phyloP scores from a whole-genome alignment of 1,139 yeast genomes.

The Diutina scorzettiae region DNA sequence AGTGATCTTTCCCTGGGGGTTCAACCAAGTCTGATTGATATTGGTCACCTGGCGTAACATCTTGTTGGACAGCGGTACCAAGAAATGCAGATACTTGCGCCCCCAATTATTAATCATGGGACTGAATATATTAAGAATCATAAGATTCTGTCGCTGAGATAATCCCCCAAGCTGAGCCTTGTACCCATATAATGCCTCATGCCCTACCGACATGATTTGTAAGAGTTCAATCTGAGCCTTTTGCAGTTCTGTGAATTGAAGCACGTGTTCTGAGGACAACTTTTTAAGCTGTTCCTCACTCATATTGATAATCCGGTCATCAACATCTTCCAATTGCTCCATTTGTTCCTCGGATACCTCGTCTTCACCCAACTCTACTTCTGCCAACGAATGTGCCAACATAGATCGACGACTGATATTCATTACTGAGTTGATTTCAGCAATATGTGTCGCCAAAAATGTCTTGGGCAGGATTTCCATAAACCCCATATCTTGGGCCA shows the following conservation, averaged over 20 bases:
- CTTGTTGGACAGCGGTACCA: slow-evolving; percentile 30
- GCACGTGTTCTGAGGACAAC: slow-evolving; percentile 15
- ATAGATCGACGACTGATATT: slow-evolving; percentile 58
- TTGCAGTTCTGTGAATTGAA: slow-evolving; percentile 48
- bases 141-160: slow-evolving; percentile 55
- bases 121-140: slow-evolving; percentile 58
- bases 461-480: slow-evolving; percentile 65
- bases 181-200: slow-evolving; percentile 67
- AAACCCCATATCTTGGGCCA: slow-evolving; percentile 81
- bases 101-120: slow-evolving; percentile 78
- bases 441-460: slow-evolving; percentile 71
- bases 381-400: slow-evolving; percentile 56
- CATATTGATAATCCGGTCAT: slow-evolving; percentile 22
- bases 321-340: slow-evolving; percentile 19
- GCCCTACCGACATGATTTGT: slow-evolving; percentile 72
- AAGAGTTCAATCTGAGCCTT: slow-evolving; percentile 70
- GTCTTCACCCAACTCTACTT: slow-evolving; percentile 26
- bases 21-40: slow-evolving; percentile 14
- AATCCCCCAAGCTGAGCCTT: slow-evolving; percentile 43
- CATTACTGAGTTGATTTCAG: slow-evolving; percentile 71
- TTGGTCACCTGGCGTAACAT: slow-evolving; percentile 3
- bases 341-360: slow-evolving; percentile 22
- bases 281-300: slow-evolving; percentile 26
- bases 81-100: slow-evolving; percentile 42
- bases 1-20: slow-evolving; percentile 25